phyloP scores from a whole-genome alignment of 208 protist genomes.

The Trichomonas vaginalis region DNA sequence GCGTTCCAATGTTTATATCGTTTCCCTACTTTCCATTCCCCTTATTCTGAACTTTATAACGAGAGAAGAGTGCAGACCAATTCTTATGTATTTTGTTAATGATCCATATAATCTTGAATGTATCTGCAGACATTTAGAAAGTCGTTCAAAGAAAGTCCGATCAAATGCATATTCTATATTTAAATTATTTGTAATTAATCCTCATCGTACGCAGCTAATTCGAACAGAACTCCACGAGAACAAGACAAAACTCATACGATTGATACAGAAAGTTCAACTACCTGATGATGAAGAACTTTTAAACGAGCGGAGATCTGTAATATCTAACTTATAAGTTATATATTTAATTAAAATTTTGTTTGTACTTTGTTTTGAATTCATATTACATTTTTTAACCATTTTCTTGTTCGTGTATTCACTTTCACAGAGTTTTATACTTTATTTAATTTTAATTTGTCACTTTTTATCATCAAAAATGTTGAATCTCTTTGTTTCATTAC shows the following conservation, averaged over 20 bases:
- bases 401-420: too few species aligned
- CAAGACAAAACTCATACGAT: neutral
- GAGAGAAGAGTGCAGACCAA: too few species aligned
- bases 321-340: neutral
- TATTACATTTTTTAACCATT: too few species aligned
- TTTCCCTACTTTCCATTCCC: neutral
- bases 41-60: neutral
- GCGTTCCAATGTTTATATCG: neutral
- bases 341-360: neutral
- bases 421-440: too few species aligned
- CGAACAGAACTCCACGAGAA: neutral
- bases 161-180: neutral
- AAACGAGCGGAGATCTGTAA: neutral
- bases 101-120: neutral
- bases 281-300: neutral
- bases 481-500: neutral
- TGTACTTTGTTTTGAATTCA: too few species aligned
- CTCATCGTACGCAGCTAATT: neutral
- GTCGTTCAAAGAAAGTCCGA: neutral
- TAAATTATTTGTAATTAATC: slow-evolving; percentile 11
- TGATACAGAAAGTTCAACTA: neutral
- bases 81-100: neutral
- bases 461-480: neutral
- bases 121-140: neutral
- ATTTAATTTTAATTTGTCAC: too few species aligned